A percentile compares a stretch with the other conserved stretches of the same genome.
phyloP scores from a whole-genome alignment of 2,329 filamentous ascomycete genomes.

The Xylaria sp. region DNA sequence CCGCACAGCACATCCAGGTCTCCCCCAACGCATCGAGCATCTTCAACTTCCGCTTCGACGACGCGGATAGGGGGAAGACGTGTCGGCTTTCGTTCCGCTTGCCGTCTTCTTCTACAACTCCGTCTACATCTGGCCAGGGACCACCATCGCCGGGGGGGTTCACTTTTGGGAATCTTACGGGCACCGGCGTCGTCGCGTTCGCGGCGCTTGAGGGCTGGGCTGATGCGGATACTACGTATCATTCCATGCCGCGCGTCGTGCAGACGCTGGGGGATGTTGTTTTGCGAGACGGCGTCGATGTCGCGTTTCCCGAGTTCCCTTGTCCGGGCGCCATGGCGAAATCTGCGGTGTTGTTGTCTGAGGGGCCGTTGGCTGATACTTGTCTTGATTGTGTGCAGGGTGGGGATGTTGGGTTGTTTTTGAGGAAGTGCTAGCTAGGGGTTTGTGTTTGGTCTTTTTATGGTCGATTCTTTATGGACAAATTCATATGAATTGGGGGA shows the following conservation, averaged over 20 bases:
- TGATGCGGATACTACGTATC: conserved; percentile 39
- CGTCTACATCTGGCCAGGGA: not conserved
- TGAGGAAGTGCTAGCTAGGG: conserved; percentile 40
- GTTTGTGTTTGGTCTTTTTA: not conserved
- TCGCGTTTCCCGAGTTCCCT: conserved; percentile 37
- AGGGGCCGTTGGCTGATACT: conserved; percentile 41
- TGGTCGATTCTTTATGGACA: not conserved
- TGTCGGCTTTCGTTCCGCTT: conserved; percentile 72
- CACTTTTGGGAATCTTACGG: conserved; percentile 37
- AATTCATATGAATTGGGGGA: not conserved
- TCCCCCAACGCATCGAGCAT: conserved; percentile 65
- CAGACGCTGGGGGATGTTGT: conserved; percentile 36
- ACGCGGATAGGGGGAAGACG: conserved; percentile 63
- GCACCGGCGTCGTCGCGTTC: conserved; percentile 40
- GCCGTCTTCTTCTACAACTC: not conserved
- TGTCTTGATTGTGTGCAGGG: conserved; percentile 43
- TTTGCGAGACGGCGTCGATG: conserved; percentile 30
- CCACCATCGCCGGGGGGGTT: no score
- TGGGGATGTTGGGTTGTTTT: conserved; percentile 39
- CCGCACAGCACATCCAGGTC: conserved; percentile 61
- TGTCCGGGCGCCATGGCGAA: conserved; percentile 39
- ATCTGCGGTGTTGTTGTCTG: conserved; percentile 38
- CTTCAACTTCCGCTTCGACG: conserved; percentile 76
- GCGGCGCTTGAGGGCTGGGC: conserved; percentile 40
- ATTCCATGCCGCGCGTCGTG: conserved; percentile 36